These are phyloP conservation scores for Plasmodium vinckei DNA, from an alignment of 169 alveolate genomes.

Conservation along the genomic window DNA sequence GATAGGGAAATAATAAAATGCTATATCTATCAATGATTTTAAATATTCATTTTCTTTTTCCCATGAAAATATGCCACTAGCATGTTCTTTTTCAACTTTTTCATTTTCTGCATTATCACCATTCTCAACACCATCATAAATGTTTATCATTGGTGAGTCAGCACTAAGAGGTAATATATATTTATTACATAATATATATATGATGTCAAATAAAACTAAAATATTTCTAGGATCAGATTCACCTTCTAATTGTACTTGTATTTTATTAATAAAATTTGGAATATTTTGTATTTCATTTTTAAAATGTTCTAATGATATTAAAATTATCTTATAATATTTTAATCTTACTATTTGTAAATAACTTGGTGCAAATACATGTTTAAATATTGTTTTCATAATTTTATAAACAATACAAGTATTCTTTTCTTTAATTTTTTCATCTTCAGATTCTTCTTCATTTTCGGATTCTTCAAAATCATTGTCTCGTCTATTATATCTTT, in stretches of 20 bases:
- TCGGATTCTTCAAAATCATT: background rate
- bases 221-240: constrained; percentile 69
- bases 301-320: constrained; percentile 26
- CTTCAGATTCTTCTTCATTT: constrained; percentile 10
- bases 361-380: constrained; percentile 63
- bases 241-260: constrained; percentile 59
- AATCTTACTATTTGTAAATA: constrained; percentile 44
- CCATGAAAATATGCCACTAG: background rate
- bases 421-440: constrained; percentile 18
- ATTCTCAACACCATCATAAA: background rate
- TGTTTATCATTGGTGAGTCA: background rate
- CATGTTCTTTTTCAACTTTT: background rate
- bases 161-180: constrained; percentile 25
- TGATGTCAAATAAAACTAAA: constrained; percentile 37
- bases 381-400: constrained; percentile 36
- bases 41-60: constrained; percentile 33
- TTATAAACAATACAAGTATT: constrained; percentile 40
- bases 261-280: constrained; percentile 49
- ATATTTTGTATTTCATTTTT: constrained; percentile 18
- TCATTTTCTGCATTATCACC: background rate
- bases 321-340: constrained; percentile 41
- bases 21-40: constrained; percentile 45
- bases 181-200: constrained; percentile 21
- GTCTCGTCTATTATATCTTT: background rate
- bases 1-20: constrained; percentile 60